Evolutionary conservation across 192 early-diverging fungal species (phyloP).

Genomic region (Spizellomyces sp.): DNA sequence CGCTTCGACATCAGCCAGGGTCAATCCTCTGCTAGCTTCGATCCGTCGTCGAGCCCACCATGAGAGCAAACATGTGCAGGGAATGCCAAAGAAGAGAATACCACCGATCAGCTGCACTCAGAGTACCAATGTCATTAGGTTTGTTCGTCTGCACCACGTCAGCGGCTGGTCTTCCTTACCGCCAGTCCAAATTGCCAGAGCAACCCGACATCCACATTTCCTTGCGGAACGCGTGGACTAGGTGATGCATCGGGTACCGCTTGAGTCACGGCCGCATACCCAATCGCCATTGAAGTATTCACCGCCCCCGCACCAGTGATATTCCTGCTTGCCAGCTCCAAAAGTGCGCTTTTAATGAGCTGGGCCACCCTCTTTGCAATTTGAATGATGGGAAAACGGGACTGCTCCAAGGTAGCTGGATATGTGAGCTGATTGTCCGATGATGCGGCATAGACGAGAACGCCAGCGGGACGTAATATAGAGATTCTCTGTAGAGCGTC

Average conservation of each 20-base stretch:
- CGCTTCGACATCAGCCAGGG: background rate
- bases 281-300: slow-evolving; percentile 1
- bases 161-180: slow-evolving; percentile 1
- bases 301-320: background rate
- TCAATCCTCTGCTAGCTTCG: background rate
- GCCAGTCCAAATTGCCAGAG: slow-evolving; percentile 37
- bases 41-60: slow-evolving; percentile 27
- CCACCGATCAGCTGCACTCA: slow-evolving; percentile 18
- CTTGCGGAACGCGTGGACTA: background rate
- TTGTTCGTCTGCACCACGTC: background rate
- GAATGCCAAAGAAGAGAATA: slow-evolving; percentile 26
- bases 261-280: background rate
- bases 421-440: too few relatives aligned
- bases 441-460: too few relatives aligned
- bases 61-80: slow-evolving; percentile 32
- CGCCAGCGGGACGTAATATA: too few relatives aligned
- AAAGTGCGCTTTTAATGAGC: background rate
- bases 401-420: too few relatives aligned
- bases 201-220: slow-evolving; percentile 8
- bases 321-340: background rate
- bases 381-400: background rate
- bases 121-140: background rate
- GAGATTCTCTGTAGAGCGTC: too few relatives aligned
- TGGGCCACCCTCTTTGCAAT: background rate
- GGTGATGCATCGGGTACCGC: background rate